A percentile compares a stretch with the other conserved stretches of the same genome.
Evolutionary conservation across 495 filamentous ascomycete species (phyloP).

Genomic region (Penicillium verhagenii): DNA sequence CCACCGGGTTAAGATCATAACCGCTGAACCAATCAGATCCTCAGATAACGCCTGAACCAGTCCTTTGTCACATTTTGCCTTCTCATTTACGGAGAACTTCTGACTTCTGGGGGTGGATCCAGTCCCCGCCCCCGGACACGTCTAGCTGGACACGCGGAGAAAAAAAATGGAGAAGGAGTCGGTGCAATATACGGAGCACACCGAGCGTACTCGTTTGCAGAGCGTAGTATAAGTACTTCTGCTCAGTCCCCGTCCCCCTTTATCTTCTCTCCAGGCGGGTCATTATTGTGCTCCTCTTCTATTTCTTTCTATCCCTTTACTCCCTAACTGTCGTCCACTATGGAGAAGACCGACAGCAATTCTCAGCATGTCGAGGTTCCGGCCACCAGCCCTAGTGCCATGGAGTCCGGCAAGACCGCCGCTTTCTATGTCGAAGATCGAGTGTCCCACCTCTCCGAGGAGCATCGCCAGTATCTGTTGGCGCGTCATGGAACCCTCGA

Average conservation of each 20-base stretch:
- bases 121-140: slow-evolving; percentile 3
- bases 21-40: not conserved
- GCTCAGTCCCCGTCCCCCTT: not conserved
- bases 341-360: slow-evolving; percentile 5
- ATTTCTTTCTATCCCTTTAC: not conserved
- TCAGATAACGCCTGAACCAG: too few relatives aligned
- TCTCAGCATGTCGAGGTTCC: slow-evolving; percentile 19
- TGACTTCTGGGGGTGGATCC: slow-evolving; percentile 9
- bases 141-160: not conserved
- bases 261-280: not conserved
- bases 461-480: slow-evolving; percentile 43
- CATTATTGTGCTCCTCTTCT: not conserved
- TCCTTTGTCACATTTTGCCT: too few relatives aligned
- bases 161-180: not conserved
- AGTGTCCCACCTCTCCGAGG: slow-evolving; percentile 23
- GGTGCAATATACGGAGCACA: too few relatives aligned
- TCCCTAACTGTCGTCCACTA: not conserved
- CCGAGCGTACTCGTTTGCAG: too few relatives aligned
- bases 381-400: not conserved
- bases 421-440: slow-evolving; percentile 23
- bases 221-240: too few relatives aligned
- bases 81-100: too few relatives aligned
- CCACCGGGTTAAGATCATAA: slow-evolving; percentile 14
- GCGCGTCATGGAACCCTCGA: slow-evolving; percentile 48
- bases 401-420: slow-evolving; percentile 16